Evolutionary conservation across 2,329 filamentous ascomycete genomes (phyloP).

Genomic region (Thielaviopsis ethacetica): DNA sequence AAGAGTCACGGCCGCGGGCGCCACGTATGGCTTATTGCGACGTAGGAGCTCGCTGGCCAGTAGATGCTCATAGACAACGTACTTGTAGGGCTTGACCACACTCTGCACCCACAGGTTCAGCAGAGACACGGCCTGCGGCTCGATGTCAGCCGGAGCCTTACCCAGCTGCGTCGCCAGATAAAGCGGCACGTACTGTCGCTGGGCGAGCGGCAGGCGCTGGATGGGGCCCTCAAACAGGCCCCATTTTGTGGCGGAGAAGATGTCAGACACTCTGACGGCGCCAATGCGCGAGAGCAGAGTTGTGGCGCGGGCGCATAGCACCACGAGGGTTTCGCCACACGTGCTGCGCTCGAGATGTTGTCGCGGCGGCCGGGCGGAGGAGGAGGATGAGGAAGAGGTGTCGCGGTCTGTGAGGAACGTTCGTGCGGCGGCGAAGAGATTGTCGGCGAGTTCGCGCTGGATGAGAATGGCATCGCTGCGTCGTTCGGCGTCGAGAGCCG

Average conservation of each 20-base stretch:
- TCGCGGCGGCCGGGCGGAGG: neutral
- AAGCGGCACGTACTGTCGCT: conserved; percentile 31
- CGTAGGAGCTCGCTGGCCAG: conserved; percentile 30
- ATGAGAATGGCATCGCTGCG: conserved; percentile 19
- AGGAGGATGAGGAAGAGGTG: neutral
- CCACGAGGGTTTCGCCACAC: conserved; percentile 29
- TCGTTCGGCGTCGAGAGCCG: neutral
- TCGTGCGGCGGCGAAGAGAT: conserved; percentile 32
- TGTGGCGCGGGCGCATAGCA: conserved; percentile 29
- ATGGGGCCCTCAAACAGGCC: conserved; percentile 30
- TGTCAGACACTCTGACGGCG: conserved; percentile 26
- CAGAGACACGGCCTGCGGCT: conserved; percentile 27
- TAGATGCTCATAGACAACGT: conserved; percentile 31
- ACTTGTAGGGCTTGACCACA: conserved; percentile 31
- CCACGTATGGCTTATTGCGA: conserved; percentile 27
- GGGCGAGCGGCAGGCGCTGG: conserved; percentile 23
- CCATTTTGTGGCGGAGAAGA: conserved; percentile 29
- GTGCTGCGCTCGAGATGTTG: conserved; percentile 15
- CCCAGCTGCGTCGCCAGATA: conserved; percentile 36
- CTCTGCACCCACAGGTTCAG: conserved; percentile 36
- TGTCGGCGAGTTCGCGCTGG: conserved; percentile 30
- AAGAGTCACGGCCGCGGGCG: conserved; percentile 20
- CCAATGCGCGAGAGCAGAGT: conserved; percentile 28
- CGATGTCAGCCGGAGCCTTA: conserved; percentile 29
- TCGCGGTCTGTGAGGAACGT: conserved; percentile 19